A percentile compares a stretch with the other conserved stretches of the same genome.
These are phyloP conservation scores for Dalbergia cultrata DNA, from an alignment of 306 rosid species.

Conservation along the genomic window DNA sequence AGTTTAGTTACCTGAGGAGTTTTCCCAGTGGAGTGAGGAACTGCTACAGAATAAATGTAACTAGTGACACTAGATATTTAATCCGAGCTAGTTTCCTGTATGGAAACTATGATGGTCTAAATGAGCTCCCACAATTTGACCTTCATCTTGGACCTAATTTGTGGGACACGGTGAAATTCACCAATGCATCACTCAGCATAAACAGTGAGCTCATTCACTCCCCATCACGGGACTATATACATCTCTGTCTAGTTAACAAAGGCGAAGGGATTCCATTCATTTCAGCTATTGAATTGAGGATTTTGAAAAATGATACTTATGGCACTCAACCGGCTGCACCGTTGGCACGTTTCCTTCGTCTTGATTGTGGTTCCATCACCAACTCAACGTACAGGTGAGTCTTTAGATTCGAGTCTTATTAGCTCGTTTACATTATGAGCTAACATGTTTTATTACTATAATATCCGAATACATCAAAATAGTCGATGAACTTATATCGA, in stretches of 20 bases:
- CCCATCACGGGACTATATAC: conserved; percentile 41
- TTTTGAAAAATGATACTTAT: conserved; percentile 40
- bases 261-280: conserved; percentile 58
- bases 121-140: conserved; percentile 51
- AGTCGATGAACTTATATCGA: too few species aligned
- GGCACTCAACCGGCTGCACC: conserved; percentile 22
- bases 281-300: conserved; percentile 57
- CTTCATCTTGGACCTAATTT: conserved; percentile 52
- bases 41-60: conserved; percentile 58
- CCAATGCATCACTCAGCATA: not conserved
- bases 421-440: not conserved
- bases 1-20: conserved; percentile 44
- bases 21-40: conserved; percentile 60
- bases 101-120: conserved; percentile 57
- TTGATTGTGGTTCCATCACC: conserved; percentile 42
- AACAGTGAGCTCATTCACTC: conserved; percentile 45
- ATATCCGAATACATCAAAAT: too few species aligned
- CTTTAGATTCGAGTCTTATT: not conserved
- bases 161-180: conserved; percentile 48
- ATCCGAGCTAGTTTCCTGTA: conserved; percentile 46
- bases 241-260: conserved; percentile 47
- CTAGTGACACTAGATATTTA: conserved; percentile 41
- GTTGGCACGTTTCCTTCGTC: not conserved
- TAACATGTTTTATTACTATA: not conserved
- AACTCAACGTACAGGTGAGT: conserved; percentile 29